These are phyloP conservation scores for Bipolaris bicolor DNA, from an alignment of 2,329 filamentous ascomycete genomes.

Conservation along the genomic window DNA sequence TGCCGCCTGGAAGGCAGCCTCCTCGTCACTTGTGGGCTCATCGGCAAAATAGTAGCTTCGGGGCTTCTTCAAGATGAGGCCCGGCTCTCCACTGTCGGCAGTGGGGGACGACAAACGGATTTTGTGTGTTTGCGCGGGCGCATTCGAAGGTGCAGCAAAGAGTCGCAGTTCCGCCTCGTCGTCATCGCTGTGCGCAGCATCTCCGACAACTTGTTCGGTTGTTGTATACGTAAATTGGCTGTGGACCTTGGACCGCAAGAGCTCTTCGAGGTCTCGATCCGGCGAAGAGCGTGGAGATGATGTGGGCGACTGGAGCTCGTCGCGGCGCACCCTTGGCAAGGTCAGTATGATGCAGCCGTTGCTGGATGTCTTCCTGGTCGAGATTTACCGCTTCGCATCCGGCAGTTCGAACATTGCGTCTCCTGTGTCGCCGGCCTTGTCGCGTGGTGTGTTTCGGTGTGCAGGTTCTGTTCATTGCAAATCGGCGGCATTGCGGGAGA, in stretches of 20 bases:
- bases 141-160: conserved; percentile 37
- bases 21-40: conserved; percentile 30
- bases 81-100: conserved; percentile 30
- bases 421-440: neutral
- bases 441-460: neutral
- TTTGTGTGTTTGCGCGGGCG: conserved; percentile 32
- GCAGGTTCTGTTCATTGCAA: conserved; percentile 5
- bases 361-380: neutral
- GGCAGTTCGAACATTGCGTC: conserved; percentile 32
- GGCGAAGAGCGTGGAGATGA: conserved; percentile 45
- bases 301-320: conserved; percentile 43
- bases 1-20: conserved; percentile 29
- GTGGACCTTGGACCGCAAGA: conserved; percentile 35
- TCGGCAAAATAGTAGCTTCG: conserved; percentile 46
- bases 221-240: conserved; percentile 36
- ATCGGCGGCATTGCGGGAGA: conserved; percentile 16
- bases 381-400: conserved; percentile 33
- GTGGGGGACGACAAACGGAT: conserved; percentile 44
- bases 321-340: conserved; percentile 38
- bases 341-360: conserved; percentile 17
- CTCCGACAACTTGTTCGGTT: conserved; percentile 6
- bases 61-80: conserved; percentile 39
- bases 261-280: conserved; percentile 39
- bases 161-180: conserved; percentile 46
- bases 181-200: conserved; percentile 23